These are phyloP conservation scores for Coffea eugenioides DNA, from an alignment of 257 asterid species.

Conservation along the genomic window DNA sequence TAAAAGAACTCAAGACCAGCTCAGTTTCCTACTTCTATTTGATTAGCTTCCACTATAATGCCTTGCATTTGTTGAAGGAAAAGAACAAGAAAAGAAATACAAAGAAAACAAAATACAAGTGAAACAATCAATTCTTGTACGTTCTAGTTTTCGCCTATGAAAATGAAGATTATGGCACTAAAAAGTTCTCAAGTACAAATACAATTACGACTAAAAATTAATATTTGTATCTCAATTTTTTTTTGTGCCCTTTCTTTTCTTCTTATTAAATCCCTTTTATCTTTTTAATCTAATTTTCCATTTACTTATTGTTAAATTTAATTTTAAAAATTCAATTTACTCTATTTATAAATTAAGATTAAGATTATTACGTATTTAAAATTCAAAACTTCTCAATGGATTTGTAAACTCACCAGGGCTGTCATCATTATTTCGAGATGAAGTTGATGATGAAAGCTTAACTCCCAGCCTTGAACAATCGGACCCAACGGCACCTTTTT, in stretches of 20 bases:
- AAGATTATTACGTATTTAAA: no score
- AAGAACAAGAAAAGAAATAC: no score
- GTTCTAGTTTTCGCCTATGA: neutral
- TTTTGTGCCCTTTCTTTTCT: neutral
- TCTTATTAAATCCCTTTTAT: neutral
- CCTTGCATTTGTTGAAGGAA: neutral
- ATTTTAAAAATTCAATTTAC: no score
- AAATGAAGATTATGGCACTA: neutral
- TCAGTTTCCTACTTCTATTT: neutral
- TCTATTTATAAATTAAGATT: neutral
- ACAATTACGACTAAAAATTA: no score
- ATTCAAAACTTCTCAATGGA: neutral
- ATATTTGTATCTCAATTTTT: no score
- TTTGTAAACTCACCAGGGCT: conserved; percentile 28
- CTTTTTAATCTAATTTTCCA: neutral
- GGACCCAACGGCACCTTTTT: conserved; percentile 62
- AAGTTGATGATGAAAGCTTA: conserved; percentile 37
- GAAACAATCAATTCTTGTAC: neutral
- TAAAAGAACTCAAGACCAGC: no score
- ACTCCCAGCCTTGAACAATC: conserved; percentile 62
- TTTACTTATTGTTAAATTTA: neutral
- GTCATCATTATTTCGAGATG: conserved; percentile 31
- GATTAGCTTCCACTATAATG: no score
- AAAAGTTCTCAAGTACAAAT: neutral
- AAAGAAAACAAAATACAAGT: no score